Evolutionary conservation across 139 green algal genomes (phyloP).

Genomic region (Closterium sp.): DNA sequence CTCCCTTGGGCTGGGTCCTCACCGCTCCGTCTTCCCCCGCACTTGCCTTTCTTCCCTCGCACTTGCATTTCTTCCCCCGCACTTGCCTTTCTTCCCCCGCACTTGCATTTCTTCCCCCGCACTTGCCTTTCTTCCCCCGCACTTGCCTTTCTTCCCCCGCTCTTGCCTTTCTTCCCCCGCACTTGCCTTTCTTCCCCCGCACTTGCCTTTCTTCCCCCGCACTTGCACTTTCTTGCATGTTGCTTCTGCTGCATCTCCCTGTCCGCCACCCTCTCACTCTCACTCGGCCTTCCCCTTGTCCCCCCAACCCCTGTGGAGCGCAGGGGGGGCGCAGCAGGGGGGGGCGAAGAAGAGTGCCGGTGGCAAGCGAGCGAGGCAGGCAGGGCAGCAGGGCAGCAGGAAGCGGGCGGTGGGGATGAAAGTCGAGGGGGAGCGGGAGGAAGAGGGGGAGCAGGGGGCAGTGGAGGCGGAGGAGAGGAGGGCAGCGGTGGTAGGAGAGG

Average conservation of each 20-base stretch:
- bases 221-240: too few relatives aligned
- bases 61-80: too few relatives aligned
- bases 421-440: background rate
- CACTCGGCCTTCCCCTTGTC: background rate
- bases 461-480: background rate
- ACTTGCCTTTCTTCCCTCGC: too few relatives aligned
- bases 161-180: too few relatives aligned
- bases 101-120: too few relatives aligned
- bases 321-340: background rate
- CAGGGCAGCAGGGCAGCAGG: background rate
- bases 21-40: too few relatives aligned
- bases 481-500: background rate
- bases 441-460: background rate
- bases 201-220: too few relatives aligned
- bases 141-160: too few relatives aligned
- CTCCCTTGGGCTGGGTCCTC: background rate
- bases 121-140: too few relatives aligned
- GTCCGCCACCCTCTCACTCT: background rate
- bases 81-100: too few relatives aligned
- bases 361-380: background rate
- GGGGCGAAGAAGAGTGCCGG: background rate
- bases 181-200: too few relatives aligned
- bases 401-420: background rate
- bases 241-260: too few relatives aligned
- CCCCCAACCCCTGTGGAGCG: background rate